A percentile compares a stretch with the other conserved stretches of the same genome.
phyloP scores from a whole-genome alignment of 2,329 filamentous ascomycete species.

The Colletotrichum nymphaeae region DNA sequence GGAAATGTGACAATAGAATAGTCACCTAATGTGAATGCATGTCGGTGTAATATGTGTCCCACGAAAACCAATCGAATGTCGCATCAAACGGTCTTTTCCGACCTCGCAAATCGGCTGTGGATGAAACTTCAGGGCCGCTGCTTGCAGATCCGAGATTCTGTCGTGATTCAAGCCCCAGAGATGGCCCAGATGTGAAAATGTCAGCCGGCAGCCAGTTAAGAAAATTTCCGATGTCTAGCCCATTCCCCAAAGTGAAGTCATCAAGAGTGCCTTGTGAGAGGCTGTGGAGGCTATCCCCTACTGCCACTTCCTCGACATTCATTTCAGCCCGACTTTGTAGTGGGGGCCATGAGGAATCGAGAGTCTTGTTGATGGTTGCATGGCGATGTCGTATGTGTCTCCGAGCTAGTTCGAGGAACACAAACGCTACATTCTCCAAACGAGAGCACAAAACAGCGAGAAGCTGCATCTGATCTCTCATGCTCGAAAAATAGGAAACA shows the following conservation, averaged over 20 bases:
- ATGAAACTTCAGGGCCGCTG: no score
- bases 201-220: conserved; percentile 14
- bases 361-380: neutral
- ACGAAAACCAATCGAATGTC: conserved; percentile 24
- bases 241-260: neutral
- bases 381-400: neutral
- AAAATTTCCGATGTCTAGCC: neutral
- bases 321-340: neutral
- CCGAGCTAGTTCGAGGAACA: conserved; percentile 8
- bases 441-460: neutral
- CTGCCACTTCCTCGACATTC: neutral
- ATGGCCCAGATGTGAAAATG: neutral
- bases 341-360: neutral
- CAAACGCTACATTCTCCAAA: neutral
- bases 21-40: no score
- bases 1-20: no score
- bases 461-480: conserved; percentile 14
- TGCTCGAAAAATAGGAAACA: conserved; percentile 19
- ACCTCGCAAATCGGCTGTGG: neutral
- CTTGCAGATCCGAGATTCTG: neutral
- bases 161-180: neutral
- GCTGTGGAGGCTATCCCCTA: neutral
- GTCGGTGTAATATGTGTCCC: conserved; percentile 7
- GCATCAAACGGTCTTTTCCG: conserved; percentile 13
- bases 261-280: neutral